Percentiles rank a stretch among this genome's conserved stretches.
Evolutionary conservation across 805 yeast genomes (phyloP).

Genomic region (Metschnikowia shivogae): DNA sequence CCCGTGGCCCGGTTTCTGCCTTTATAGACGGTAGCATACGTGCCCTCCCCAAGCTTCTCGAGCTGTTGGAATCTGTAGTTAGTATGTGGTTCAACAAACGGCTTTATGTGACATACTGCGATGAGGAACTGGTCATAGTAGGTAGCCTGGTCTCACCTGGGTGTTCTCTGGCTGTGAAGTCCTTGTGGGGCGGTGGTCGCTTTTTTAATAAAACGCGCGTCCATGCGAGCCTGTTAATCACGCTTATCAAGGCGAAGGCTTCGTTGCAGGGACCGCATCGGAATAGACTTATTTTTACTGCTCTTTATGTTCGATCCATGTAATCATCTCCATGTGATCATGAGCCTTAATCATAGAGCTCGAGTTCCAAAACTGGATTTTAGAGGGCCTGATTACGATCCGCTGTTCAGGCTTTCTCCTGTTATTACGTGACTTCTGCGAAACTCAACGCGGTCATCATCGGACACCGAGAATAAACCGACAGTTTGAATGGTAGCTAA

Average conservation of each 20-base stretch:
- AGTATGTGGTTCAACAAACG: slow-evolving; percentile 6
- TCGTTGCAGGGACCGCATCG: too few species aligned
- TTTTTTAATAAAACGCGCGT: slow-evolving; percentile 3
- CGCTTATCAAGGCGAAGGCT: not conserved
- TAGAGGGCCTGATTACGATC: too few species aligned
- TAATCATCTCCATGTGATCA: too few species aligned
- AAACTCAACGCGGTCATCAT: too few species aligned
- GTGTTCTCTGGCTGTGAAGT: not conserved
- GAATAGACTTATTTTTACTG: too few species aligned
- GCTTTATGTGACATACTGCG: slow-evolving; percentile 34
- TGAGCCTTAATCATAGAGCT: too few species aligned
- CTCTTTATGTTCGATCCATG: too few species aligned
- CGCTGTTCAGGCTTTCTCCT: too few species aligned
- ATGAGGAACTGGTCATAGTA: slow-evolving; percentile 40
- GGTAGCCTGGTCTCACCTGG: slow-evolving; percentile 1
- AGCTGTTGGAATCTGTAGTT: slow-evolving; percentile 45
- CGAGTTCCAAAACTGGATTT: too few species aligned
- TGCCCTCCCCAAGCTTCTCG: slow-evolving; percentile 90
- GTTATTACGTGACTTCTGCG: too few species aligned
- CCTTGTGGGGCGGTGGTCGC: not conserved
- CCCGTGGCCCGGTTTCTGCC: slow-evolving; percentile 84
- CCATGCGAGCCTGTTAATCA: not conserved
- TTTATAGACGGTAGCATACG: slow-evolving; percentile 98
- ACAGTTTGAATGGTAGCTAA: slow-evolving; percentile 8
- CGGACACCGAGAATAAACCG: slow-evolving; percentile 20